Base-by-base conservation (phyloP, 257 asterid species). In the Penstemon newberryi region DNA sequence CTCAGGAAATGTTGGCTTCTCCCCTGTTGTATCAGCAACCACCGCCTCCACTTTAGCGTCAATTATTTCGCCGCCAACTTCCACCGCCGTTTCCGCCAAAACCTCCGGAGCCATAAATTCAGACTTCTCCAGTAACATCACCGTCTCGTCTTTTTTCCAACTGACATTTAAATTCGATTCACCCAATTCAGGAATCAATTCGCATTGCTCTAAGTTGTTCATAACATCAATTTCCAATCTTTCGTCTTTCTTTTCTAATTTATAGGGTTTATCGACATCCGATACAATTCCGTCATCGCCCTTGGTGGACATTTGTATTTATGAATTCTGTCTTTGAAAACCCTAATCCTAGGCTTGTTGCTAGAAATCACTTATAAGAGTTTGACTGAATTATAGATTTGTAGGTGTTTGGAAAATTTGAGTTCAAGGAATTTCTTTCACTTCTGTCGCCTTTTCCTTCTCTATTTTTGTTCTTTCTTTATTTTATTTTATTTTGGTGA, bases 341-440 rank as follows among this genome's bases (percentile, higher is more conserved):
- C 87, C 92, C 92, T 84, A 86, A 83, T 89, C 92, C 89, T 81
- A 82, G 75, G 54, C 63, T 73, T 41, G 73, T 33, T 50, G 53
- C 33, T 25, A 25, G 33, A 25, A 25, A 25, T 25, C 33, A 25
- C 33, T 25, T 25, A 25, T 25, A 25, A 25, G 33, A 25, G 33
- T 25, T 25, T 25, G 33, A 25, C 2, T 25, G 33, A 25, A 25
- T 25, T 25, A 25, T 25, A 25, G 33, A 25, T 25, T 25, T 25
- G 33, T 25, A 25, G 2, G 33, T 1, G 33, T 25, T 25, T 25
- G 33, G 33, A 25, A 25, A 25, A 25, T 25, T 25, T 25, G 33
- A 25, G 33, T 25, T 25, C 33, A 25, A 25, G 33, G 33, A 25
- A 25, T 1, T 25, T 25, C 33, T 25, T 25, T 25, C 33, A 25